These are phyloP conservation scores for Mycena amicta DNA, from an alignment of 768 basidiomycete species.

Conservation along the genomic window DNA sequence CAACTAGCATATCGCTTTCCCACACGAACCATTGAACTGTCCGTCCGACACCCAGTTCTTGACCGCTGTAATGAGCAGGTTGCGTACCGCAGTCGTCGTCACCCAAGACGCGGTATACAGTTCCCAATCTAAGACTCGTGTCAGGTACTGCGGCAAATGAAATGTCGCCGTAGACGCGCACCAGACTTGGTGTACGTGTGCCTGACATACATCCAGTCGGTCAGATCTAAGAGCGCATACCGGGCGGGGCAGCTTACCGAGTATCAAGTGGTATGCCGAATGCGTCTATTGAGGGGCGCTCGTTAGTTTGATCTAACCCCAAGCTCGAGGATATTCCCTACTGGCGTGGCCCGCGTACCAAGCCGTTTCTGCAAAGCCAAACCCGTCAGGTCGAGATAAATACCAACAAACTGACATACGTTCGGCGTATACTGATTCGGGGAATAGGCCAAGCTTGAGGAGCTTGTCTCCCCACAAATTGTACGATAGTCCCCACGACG, in stretches of 20 bases:
- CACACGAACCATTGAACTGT: constrained; percentile 10
- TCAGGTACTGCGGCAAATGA: neutral
- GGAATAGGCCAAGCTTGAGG: constrained; percentile 55
- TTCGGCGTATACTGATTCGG: constrained; percentile 43
- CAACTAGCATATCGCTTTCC: neutral
- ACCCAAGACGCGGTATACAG: constrained; percentile 59
- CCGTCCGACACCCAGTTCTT: constrained; percentile 52
- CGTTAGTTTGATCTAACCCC: neutral
- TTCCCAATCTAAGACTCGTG: constrained; percentile 44
- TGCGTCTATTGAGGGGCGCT: constrained; percentile 15
- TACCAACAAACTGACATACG: constrained; percentile 38
- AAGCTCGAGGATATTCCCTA: constrained; percentile 26
- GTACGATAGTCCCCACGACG: constrained; percentile 61
- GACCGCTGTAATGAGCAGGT: constrained; percentile 53
- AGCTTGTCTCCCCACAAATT: constrained; percentile 58
- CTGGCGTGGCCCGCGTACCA: constrained; percentile 53
- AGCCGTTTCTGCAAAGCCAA: constrained; percentile 46
- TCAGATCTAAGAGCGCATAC: constrained; percentile 1
- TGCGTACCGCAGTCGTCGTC: constrained; percentile 40
- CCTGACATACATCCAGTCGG: neutral
- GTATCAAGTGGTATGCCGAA: neutral
- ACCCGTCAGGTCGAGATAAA: neutral
- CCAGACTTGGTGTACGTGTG: constrained; percentile 60
- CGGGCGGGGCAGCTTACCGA: constrained; percentile 4
- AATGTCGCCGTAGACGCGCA: no score